Percentiles rank a stretch among this genome's conserved stretches.
Conservation (phyloP, 306 rosid species). For the Lathyrus sativus region DNA sequence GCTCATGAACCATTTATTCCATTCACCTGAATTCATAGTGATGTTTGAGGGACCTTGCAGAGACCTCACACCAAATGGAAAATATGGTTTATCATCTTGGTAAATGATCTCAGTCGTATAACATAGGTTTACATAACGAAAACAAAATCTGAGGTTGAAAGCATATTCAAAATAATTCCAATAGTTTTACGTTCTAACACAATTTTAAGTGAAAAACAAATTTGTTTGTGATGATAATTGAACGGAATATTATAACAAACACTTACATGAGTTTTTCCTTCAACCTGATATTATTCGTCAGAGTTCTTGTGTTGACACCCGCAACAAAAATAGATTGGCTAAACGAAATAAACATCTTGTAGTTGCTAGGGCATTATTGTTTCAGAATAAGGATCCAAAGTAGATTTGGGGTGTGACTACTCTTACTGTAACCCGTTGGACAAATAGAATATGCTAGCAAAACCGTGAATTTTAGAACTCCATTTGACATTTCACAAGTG, state of each 20-base stretch:
- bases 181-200: background rate
- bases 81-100: background rate
- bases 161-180: background rate
- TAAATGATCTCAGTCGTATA: background rate
- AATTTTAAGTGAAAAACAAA: background rate
- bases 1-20: background rate
- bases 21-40: background rate
- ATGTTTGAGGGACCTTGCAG: background rate
- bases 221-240: background rate
- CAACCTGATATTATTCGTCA: background rate
- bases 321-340: background rate
- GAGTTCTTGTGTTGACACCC: background rate
- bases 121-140: background rate
- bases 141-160: background rate
- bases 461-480: background rate
- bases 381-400: no score
- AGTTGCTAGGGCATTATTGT: no score
- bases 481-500: background rate
- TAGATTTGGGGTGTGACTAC: background rate
- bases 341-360: background rate
- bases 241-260: background rate
- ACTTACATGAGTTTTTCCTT: background rate
- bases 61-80: background rate
- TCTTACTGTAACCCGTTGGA: background rate
- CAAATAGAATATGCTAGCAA: background rate